phyloP scores from a whole-genome alignment of 345 rosid genomes.

The Dovyalis caffra region DNA sequence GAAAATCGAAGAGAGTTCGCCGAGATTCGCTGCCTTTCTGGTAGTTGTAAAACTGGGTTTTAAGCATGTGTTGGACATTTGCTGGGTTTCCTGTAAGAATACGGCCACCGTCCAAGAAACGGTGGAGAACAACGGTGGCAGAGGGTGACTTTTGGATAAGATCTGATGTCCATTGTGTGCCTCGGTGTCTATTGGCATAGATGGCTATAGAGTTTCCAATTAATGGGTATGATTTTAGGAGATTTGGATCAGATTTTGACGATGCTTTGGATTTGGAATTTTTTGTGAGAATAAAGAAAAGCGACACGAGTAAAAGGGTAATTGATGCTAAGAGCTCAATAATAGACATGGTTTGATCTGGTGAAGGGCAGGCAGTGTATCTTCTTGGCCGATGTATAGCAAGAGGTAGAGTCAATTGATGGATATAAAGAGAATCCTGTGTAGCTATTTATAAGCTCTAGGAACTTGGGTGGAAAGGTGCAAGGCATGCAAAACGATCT shows the following conservation, averaged over 20 bases:
- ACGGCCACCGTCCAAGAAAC: constrained; percentile 33
- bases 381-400: background rate
- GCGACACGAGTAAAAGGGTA: constrained; percentile 20
- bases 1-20: constrained; percentile 45
- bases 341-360: constrained; percentile 15
- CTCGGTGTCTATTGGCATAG: constrained; percentile 35
- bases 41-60: constrained; percentile 39
- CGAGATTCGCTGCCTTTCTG: constrained; percentile 43
- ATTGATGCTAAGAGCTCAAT: background rate
- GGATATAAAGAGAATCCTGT: background rate
- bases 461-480: background rate
- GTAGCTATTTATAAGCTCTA: background rate
- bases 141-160: constrained; percentile 44
- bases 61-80: constrained; percentile 61
- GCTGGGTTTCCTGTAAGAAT: constrained; percentile 54
- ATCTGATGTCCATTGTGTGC: constrained; percentile 49
- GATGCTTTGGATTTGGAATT: background rate
- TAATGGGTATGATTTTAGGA: constrained; percentile 50
- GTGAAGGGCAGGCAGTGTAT: constrained; percentile 33
- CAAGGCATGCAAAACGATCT: too few species aligned
- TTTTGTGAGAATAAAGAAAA: constrained; percentile 24
- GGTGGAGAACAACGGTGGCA: constrained; percentile 41
- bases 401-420: background rate
- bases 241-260: constrained; percentile 3
- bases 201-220: constrained; percentile 44